Evolutionary conservation across 2,329 filamentous ascomycete genomes (phyloP), one percentile per base, ranked within the genome.

Genomic region (Chalaropsis thielavioides): DNA sequence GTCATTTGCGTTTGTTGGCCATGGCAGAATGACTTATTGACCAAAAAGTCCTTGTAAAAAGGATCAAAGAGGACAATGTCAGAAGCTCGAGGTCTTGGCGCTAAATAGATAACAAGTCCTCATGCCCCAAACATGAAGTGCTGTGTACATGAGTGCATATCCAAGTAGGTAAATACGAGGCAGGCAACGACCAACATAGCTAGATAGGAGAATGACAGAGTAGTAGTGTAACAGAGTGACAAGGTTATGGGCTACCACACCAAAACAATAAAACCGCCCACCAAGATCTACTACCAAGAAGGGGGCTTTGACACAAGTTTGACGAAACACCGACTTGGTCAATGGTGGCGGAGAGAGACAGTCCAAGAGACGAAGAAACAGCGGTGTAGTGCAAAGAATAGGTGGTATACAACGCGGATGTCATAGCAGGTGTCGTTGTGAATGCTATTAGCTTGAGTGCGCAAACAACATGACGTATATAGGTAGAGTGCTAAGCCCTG

Each of bases 241-340:
- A 58, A 15, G 27, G 54, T 58, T 22, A 58, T 10, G 13, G 27
- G 27, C 17, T n/a, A 31, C 19, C 31, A 19, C 31, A n/a, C 27
- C 31, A 58, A 38, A 58, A 38, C 54, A 38, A 31, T 38, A n/a
- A 38, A 58, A 31, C 3, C 38, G 27, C 13, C 54, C 54, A 58
- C 54, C 54, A 58, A 58, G 54, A 38, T 58, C 27, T 58, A 58
- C 54, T 19, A 19, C 54, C 27, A 15, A 58, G 54, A n/a, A 46
- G 15, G 43, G 7, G 54, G 54, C 54, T 38, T 58, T 58, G 54
- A 58, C 27, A 58, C 54, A 58, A 38, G 17, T 58, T 58, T 38
- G 27, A 58, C 38, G 54, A 58, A 58, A 58, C 54, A 58, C 54
- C 10, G 54, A 11, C 38, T 38, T 51, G 10, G 5, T 15, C 22